These are phyloP conservation scores for Cladophialophora chaetospira DNA, from an alignment of 2,329 filamentous ascomycete species.

Conservation along the genomic window DNA sequence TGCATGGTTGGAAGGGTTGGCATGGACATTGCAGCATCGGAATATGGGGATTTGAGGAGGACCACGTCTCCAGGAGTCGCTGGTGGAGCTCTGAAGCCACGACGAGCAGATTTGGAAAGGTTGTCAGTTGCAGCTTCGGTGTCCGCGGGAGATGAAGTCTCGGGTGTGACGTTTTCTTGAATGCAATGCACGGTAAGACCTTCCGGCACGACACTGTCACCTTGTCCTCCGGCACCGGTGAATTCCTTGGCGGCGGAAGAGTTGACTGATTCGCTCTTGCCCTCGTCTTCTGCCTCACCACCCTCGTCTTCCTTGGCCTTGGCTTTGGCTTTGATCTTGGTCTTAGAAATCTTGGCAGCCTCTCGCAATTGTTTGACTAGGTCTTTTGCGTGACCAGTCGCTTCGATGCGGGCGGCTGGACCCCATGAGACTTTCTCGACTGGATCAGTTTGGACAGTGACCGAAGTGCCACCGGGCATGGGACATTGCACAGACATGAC, in stretches of 20 bases:
- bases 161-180: not conserved
- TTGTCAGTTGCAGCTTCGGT: not conserved
- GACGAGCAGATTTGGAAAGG: not conserved
- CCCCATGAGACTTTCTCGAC: conserved; percentile 22
- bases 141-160: not conserved
- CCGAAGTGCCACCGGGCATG: conserved; percentile 13
- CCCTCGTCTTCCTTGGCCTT: not conserved
- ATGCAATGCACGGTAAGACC: not conserved
- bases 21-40: conserved; percentile 17
- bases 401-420: conserved; percentile 13
- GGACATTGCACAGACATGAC: conserved; percentile 19
- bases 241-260: not conserved
- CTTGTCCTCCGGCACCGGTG: not conserved
- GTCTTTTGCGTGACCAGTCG: conserved; percentile 9
- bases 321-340: not conserved
- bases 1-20: conserved; percentile 21
- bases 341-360: not conserved
- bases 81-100: conserved; percentile 15
- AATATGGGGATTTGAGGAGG: not conserved
- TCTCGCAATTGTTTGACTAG: conserved; percentile 13
- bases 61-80: conserved; percentile 15
- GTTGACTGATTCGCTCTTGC: not conserved
- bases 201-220: not conserved
- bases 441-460: conserved; percentile 13
- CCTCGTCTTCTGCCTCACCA: conserved; percentile 1